Evolutionary conservation across 441 rosid species (phyloP).

Genomic region (Pelargonium australe): DNA sequence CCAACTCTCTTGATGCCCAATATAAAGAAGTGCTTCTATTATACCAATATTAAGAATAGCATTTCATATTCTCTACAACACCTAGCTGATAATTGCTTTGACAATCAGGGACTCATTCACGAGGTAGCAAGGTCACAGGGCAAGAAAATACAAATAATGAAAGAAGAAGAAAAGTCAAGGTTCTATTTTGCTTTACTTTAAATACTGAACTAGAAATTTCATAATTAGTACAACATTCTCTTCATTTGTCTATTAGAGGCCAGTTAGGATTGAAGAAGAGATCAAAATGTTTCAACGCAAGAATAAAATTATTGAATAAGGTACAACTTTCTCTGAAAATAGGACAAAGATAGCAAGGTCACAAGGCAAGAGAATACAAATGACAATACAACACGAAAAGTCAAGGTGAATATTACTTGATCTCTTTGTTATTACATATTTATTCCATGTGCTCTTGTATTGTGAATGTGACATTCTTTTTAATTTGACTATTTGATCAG

Average conservation of each 20-base stretch:
- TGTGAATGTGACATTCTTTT: background rate
- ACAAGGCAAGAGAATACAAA: slow-evolving; percentile 62
- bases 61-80: too few species aligned
- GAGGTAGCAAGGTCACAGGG: too few species aligned
- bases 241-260: slow-evolving; percentile 33
- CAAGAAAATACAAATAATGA: too few species aligned
- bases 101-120: slow-evolving; percentile 77
- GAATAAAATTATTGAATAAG: slow-evolving; percentile 51
- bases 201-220: background rate
- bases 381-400: slow-evolving; percentile 62
- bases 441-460: background rate
- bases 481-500: slow-evolving; percentile 27
- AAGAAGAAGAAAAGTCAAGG: too few species aligned
- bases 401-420: slow-evolving; percentile 39
- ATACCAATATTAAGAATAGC: too few species aligned
- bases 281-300: slow-evolving; percentile 58
- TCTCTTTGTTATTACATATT: background rate
- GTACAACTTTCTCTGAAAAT: slow-evolving; percentile 45
- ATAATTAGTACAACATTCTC: background rate
- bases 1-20: too few species aligned
- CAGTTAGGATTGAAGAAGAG: slow-evolving; percentile 77
- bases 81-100: too few species aligned
- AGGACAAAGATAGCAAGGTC: slow-evolving; percentile 52
- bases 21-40: too few species aligned
- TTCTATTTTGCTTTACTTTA: too few species aligned